A percentile compares a stretch with the other conserved stretches of the same genome.
Evolutionary conservation across 148 eudicot genomes (phyloP).

Genomic region (Vaccinium vitisidaea): DNA sequence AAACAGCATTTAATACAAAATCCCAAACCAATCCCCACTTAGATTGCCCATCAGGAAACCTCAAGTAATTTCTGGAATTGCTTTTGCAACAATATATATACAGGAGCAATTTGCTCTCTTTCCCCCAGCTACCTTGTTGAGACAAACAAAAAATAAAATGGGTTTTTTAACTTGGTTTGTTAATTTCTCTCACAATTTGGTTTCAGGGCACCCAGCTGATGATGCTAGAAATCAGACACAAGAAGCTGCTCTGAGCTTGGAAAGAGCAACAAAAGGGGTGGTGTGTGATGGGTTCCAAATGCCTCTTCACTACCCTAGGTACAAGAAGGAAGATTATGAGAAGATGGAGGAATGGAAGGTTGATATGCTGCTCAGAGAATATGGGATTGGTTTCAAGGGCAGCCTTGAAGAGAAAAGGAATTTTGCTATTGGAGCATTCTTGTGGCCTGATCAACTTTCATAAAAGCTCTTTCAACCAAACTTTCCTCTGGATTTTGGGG

Average conservation of each 20-base stretch:
- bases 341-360: slow-evolving; percentile 45
- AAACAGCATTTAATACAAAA: not conserved
- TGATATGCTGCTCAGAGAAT: slow-evolving; percentile 31
- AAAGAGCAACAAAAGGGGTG: not conserved
- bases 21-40: not conserved
- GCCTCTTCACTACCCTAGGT: slow-evolving; percentile 42
- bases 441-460: slow-evolving; percentile 26
- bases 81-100: not conserved
- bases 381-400: slow-evolving; percentile 36
- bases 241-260: not conserved
- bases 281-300: slow-evolving; percentile 19
- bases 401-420: slow-evolving; percentile 32
- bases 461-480: not conserved
- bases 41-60: not conserved
- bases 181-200: not conserved
- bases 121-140: not conserved
- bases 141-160: not conserved
- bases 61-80: not conserved
- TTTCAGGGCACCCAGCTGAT: not conserved
- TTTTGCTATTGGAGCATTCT: slow-evolving; percentile 18
- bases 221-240: too few species aligned
- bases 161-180: slow-evolving; percentile 12
- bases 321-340: slow-evolving; percentile 31
- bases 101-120: not conserved
- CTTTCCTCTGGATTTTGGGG: not conserved